Percentiles rank a stretch among this genome's conserved stretches.
These are phyloP conservation scores for Apiotrichum porosum DNA, from an alignment of 1,284 basidiomycete genomes.

Conservation along the genomic window DNA sequence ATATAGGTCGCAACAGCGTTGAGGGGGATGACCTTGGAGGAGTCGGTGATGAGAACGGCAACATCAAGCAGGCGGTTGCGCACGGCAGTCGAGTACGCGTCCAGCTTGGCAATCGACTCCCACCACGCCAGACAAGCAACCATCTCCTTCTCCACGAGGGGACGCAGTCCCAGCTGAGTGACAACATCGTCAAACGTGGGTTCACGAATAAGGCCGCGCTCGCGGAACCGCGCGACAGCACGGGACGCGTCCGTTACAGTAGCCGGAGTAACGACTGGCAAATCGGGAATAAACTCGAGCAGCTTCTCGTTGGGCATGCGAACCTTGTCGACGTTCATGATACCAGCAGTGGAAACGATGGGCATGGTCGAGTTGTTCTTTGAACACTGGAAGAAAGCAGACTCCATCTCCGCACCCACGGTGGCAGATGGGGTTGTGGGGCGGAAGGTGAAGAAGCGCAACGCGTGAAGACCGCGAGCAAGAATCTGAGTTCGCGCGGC, in stretches of 20 bases:
- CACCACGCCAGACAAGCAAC: constrained; percentile 86
- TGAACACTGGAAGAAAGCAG: constrained; percentile 71
- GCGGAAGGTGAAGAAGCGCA: constrained; percentile 85
- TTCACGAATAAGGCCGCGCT: constrained; percentile 67
- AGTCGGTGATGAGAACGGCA: constrained; percentile 57
- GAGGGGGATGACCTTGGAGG: constrained; percentile 60
- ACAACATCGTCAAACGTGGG: constrained; percentile 84
- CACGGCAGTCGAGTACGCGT: constrained; percentile 49
- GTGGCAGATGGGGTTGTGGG: constrained; percentile 79
- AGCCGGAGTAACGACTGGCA: constrained; percentile 69
- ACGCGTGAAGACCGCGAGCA: constrained; percentile 69
- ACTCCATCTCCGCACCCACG: constrained; percentile 73
- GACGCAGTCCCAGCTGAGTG: constrained; percentile 66
- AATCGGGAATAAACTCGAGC: constrained; percentile 68
- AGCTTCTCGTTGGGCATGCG: constrained; percentile 74
- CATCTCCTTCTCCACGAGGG: constrained; percentile 71
- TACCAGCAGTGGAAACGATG: constrained; percentile 74
- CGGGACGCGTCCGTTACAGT: constrained; percentile 60
- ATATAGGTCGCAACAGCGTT: constrained; percentile 67
- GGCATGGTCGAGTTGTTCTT: constrained; percentile 55
- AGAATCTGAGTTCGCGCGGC: constrained; percentile 57
- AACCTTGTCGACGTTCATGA: constrained; percentile 65
- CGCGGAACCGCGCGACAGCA: constrained; percentile 65
- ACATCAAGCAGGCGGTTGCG: constrained; percentile 65
- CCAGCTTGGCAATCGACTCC: constrained; percentile 57